Percentiles rank a stretch among this genome's conserved stretches.
Conservation (phyloP, 2,329 filamentous ascomycete species). For the Aspergillus sp. region DNA sequence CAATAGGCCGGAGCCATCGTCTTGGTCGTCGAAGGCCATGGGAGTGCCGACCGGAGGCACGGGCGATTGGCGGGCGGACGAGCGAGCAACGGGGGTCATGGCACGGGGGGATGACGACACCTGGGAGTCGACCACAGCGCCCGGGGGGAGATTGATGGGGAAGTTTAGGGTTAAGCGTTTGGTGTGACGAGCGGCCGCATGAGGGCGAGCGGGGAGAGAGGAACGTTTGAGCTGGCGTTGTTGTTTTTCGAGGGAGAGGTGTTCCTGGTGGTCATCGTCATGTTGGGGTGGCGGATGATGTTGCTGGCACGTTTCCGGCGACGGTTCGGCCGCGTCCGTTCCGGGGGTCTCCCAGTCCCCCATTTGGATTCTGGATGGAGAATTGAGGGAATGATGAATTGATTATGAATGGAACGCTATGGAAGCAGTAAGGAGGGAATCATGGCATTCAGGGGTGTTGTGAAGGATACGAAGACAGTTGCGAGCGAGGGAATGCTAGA, state of each 20-base stretch:
- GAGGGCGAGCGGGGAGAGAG: slow-evolving; percentile 33
- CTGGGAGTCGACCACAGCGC: slow-evolving; percentile 17
- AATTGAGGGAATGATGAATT: slow-evolving; percentile 13
- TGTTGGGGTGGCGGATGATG: slow-evolving; percentile 5
- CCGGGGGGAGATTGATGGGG: slow-evolving; percentile 40
- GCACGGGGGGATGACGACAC: slow-evolving; percentile 27
- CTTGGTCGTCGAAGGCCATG: slow-evolving; percentile 29
- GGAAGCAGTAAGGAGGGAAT: slow-evolving; percentile 4
- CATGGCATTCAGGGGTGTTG: slow-evolving; percentile 13
- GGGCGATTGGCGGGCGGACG: slow-evolving; percentile 31
- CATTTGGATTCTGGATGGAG: slow-evolving; percentile 21
- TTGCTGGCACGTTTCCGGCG: slow-evolving; percentile 28
- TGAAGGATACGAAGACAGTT: background rate
- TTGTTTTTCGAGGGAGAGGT: slow-evolving; percentile 13
- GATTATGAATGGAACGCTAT: slow-evolving; percentile 4
- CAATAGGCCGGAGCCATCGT: slow-evolving; percentile 68
- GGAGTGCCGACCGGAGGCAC: slow-evolving; percentile 25
- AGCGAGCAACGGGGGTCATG: slow-evolving; percentile 32
- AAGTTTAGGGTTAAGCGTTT: slow-evolving; percentile 49
- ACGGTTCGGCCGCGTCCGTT: slow-evolving; percentile 26
- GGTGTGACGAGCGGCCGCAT: slow-evolving; percentile 37
- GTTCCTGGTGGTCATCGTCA: slow-evolving; percentile 6
- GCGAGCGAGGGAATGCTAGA: background rate
- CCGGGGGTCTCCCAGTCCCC: slow-evolving; percentile 30
- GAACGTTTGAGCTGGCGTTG: slow-evolving; percentile 28